Evolutionary conservation across 345 rosid genomes (phyloP).

Genomic region (Isatis tinctoria): DNA sequence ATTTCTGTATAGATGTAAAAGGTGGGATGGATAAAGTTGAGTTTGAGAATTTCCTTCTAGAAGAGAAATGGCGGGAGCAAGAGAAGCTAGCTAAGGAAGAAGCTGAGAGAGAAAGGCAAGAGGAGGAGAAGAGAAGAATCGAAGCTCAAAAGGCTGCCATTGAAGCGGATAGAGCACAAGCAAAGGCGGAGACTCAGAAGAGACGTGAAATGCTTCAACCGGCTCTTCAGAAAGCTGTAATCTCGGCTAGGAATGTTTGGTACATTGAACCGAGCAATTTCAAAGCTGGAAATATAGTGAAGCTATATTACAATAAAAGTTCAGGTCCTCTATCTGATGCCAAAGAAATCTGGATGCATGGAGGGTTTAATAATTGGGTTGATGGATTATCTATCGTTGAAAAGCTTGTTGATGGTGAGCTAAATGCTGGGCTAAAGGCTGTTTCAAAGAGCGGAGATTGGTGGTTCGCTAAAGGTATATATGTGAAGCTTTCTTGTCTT

Average conservation of each 20-base stretch:
- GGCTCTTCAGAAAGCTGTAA: conserved; percentile 47
- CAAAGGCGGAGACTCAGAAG: conserved; percentile 57
- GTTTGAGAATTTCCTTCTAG: conserved; percentile 83
- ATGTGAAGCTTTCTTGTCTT: conserved; percentile 2
- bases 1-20: conserved; percentile 64
- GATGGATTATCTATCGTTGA: conserved; percentile 62
- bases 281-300: conserved; percentile 51
- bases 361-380: conserved; percentile 80
- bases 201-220: conserved; percentile 41
- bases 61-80: conserved; percentile 74
- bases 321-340: conserved; percentile 71
- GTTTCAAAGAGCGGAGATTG: conserved; percentile 60
- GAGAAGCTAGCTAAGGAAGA: conserved; percentile 72
- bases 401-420: conserved; percentile 49
- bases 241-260: conserved; percentile 56
- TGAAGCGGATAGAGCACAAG: conserved; percentile 77
- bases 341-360: conserved; percentile 83
- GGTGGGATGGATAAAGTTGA: conserved; percentile 65
- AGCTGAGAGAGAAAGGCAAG: conserved; percentile 70
- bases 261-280: conserved; percentile 64
- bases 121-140: conserved; percentile 64
- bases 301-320: conserved; percentile 59
- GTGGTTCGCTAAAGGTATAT: conserved; percentile 81
- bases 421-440: conserved; percentile 37
- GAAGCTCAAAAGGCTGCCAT: conserved; percentile 70